Evolutionary conservation across 78 protist species (phyloP), one percentile per base, ranked within the genome.

Genomic region (Diacronema lutheri): DNA sequence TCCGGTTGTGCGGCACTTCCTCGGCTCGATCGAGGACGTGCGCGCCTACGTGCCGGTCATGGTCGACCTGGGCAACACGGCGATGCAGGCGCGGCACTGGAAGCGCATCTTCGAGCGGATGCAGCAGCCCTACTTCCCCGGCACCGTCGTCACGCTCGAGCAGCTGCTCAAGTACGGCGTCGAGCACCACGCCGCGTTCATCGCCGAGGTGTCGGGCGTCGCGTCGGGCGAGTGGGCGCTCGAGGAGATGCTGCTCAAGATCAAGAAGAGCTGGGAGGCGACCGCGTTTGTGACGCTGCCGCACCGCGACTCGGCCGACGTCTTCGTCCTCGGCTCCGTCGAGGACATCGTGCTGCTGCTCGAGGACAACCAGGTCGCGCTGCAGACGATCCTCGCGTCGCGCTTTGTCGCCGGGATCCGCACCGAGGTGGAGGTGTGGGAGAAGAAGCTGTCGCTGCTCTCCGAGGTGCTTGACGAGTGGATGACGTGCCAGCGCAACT

Each of bases 391-490:
- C 66, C 81, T 72, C 14, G 90, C 89, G 31, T 89, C 92, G 41
- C 90, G 95, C 16, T 92, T 85, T 85, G 91, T 92, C n/a, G 61
- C 68, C 0, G 96, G 88, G 33, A 84, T 91, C 29, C 91, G 81
- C 72, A 35, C 68, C 13, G 69, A 65, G 11, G 95, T 93, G 26
- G 95, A 92, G 58, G 33, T n/a, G 38, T 93, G 96, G 98, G 93
- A 94, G 19, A 50, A 20, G 56, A 40, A 85, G 11, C 81, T 96
- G 9, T 12, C 31, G 16, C 55, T 71, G 69, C 84, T 94, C 55
- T 44, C 81, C 6, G 95, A 93, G 26, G 55, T 90, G n/a, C 92
- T 96, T 13, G 96, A 96, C 60, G 96, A 88, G 60, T 92, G 94
- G 96, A 74, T 94, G 25, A 55, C 37, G 41, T 92, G 94, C 86